A percentile compares a stretch with the other conserved stretches of the same genome.
Evolutionary conservation across 768 basidiomycete species (phyloP).

Genomic region (Boletellus emodensis): DNA sequence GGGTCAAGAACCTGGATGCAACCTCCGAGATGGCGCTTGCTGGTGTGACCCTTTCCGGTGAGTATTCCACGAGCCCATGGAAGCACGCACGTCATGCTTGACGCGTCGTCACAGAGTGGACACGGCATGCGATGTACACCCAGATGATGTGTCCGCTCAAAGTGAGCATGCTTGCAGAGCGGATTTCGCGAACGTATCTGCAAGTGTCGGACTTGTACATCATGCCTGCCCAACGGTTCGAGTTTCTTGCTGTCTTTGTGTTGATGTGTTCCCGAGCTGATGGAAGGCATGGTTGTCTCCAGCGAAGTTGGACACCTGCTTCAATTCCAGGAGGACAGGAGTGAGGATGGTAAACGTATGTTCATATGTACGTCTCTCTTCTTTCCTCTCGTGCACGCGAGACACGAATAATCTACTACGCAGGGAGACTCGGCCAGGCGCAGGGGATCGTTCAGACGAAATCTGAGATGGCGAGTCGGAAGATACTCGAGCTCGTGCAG

Average conservation of each 20-base stretch:
- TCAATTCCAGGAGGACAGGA: slow-evolving; percentile 19
- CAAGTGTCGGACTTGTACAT: slow-evolving; percentile 19
- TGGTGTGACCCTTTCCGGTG: slow-evolving; percentile 15
- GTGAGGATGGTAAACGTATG: slow-evolving; percentile 12
- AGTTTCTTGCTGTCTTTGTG: not conserved
- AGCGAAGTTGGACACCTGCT: slow-evolving; percentile 17
- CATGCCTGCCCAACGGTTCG: slow-evolving; percentile 21
- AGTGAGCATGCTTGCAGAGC: slow-evolving; percentile 22
- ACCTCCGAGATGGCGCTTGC: slow-evolving; percentile 16
- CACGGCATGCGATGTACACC: slow-evolving; percentile 17
- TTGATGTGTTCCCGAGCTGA: not conserved
- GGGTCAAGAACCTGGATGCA: slow-evolving; percentile 12
- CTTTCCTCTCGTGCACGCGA: too few species aligned
- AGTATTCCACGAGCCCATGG: too few species aligned
- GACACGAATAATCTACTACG: not conserved
- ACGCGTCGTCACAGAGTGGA: slow-evolving; percentile 5
- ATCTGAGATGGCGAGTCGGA: slow-evolving; percentile 11
- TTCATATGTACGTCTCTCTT: slow-evolving; percentile 7
- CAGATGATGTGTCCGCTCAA: slow-evolving; percentile 24
- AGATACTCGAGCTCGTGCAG: slow-evolving; percentile 14
- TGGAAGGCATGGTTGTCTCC: not conserved
- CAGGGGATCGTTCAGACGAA: slow-evolving; percentile 17
- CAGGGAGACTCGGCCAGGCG: slow-evolving; percentile 10
- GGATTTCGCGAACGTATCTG: slow-evolving; percentile 16
- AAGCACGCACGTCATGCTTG: not conserved